A percentile compares a stretch with the other conserved stretches of the same genome.
Conservation (phyloP, 73 alveolate species). For the Paramecium bursaria region DNA sequence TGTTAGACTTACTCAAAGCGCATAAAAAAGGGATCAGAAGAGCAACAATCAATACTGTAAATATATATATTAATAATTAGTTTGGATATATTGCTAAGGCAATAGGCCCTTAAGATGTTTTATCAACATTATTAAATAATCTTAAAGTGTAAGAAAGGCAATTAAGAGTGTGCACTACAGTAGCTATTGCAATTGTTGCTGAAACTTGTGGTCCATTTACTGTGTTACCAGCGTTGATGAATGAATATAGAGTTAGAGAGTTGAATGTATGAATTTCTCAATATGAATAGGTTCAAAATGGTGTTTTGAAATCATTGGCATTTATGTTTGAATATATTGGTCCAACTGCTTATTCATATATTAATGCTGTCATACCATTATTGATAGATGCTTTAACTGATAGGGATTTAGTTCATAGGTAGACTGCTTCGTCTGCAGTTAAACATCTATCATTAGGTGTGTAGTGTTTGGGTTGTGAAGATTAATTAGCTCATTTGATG, state of each 20-base stretch:
- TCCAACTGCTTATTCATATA: constrained; percentile 98
- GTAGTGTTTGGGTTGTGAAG: constrained; percentile 97
- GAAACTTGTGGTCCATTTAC: constrained; percentile 99
- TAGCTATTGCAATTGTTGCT: constrained; percentile 99
- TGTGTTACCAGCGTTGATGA: constrained; percentile 99
- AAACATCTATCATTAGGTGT: constrained; percentile 98
- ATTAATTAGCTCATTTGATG: constrained; percentile 96
- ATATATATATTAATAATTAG: no score
- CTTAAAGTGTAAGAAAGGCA: constrained; percentile 99
- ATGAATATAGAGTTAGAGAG: constrained; percentile 99
- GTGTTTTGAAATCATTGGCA: constrained; percentile 98
- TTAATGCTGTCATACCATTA: constrained; percentile 97
- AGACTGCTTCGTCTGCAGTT: constrained; percentile 99
- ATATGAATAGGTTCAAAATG: no score
- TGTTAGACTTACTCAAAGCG: constrained; percentile 97
- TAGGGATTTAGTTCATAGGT: constrained; percentile 99
- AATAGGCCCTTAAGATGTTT: constrained; percentile 99
- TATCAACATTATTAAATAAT: constrained; percentile 78
- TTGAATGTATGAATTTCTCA: no score
- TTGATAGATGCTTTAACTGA: constrained; percentile 99
- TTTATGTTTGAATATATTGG: constrained; percentile 99
- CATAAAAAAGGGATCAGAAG: constrained; percentile 99
- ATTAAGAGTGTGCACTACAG: constrained; percentile 99
- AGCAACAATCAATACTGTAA: constrained; percentile 99
- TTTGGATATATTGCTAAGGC: constrained; percentile 99